phyloP scores from a whole-genome alignment of 768 basidiomycete genomes.

The Cytidiella melzeri region DNA sequence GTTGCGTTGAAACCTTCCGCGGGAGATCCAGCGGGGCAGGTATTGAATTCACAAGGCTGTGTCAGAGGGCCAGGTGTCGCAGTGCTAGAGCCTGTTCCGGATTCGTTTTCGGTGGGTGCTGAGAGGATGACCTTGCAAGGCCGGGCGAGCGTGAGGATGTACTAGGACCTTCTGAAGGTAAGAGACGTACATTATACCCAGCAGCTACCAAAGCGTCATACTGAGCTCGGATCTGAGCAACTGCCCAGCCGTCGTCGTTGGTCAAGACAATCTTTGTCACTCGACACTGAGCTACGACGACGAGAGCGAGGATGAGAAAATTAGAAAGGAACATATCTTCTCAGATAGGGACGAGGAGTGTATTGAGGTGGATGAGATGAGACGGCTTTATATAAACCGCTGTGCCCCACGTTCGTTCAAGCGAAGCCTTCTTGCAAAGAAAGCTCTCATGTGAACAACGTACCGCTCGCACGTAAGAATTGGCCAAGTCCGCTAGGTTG shows the following conservation, averaged over 20 bases:
- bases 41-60: conserved; percentile 27
- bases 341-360: no score
- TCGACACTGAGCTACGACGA: not conserved
- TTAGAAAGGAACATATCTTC: no score
- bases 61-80: conserved; percentile 22
- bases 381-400: no score
- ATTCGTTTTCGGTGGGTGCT: conserved; percentile 27
- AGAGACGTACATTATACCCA: conserved; percentile 20
- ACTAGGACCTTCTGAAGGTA: not conserved
- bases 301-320: no score
- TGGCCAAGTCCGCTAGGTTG: no score
- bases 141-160: not conserved
- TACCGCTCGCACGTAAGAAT: no score
- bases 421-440: no score
- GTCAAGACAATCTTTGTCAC: conserved; percentile 19
- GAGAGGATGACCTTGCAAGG: conserved; percentile 24
- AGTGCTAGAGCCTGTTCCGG: conserved; percentile 26
- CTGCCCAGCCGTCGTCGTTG: conserved; percentile 31
- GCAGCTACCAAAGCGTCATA: conserved; percentile 19
- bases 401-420: no score
- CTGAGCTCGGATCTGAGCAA: conserved; percentile 26
- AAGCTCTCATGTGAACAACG: no score
- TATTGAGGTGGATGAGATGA: no score
- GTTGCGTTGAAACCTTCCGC: conserved; percentile 24
- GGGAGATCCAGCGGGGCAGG: conserved; percentile 27